Evolutionary conservation across 177 flowering plant species (phyloP).

Genomic region (Vitis hybrid): DNA sequence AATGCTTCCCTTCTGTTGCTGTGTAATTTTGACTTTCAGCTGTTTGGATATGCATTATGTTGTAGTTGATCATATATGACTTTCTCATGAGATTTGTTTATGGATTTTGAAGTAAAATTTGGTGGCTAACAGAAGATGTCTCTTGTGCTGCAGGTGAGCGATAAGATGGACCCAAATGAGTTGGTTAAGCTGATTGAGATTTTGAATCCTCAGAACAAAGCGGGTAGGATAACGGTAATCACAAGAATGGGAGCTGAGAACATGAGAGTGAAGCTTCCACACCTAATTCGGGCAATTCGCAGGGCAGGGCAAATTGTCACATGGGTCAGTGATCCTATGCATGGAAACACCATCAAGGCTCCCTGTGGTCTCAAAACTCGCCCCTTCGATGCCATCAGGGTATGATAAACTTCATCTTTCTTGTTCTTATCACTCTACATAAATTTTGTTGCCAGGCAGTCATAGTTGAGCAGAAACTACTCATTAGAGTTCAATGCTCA

Average conservation of each 20-base stretch:
- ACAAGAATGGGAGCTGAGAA: slow-evolving; percentile 95
- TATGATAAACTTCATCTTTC: slow-evolving; percentile 28
- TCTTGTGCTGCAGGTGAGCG: slow-evolving; percentile 68
- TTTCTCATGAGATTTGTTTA: neutral
- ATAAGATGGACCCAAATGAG: slow-evolving; percentile 86
- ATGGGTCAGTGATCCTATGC: slow-evolving; percentile 98
- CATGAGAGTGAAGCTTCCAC: slow-evolving; percentile 95
- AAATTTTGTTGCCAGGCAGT: neutral
- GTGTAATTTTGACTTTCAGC: neutral
- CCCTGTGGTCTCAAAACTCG: slow-evolving; percentile 95
- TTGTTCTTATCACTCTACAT: neutral
- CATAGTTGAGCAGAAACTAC: slow-evolving; percentile 1
- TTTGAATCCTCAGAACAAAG: slow-evolving; percentile 76
- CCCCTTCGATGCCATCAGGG: slow-evolving; percentile 83
- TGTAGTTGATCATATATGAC: no score
- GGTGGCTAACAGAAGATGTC: slow-evolving; percentile 4
- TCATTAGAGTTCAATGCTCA: neutral
- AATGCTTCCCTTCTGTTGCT: neutral
- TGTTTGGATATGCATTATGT: neutral
- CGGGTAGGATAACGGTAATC: slow-evolving; percentile 84
- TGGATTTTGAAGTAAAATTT: neutral
- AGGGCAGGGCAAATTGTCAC: slow-evolving; percentile 82
- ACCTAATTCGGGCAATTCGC: slow-evolving; percentile 85
- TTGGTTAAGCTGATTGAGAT: slow-evolving; percentile 82
- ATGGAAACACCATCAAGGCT: slow-evolving; percentile 93